phyloP scores from a whole-genome alignment of 768 basidiomycete species.

The Tylopilus sp. region DNA sequence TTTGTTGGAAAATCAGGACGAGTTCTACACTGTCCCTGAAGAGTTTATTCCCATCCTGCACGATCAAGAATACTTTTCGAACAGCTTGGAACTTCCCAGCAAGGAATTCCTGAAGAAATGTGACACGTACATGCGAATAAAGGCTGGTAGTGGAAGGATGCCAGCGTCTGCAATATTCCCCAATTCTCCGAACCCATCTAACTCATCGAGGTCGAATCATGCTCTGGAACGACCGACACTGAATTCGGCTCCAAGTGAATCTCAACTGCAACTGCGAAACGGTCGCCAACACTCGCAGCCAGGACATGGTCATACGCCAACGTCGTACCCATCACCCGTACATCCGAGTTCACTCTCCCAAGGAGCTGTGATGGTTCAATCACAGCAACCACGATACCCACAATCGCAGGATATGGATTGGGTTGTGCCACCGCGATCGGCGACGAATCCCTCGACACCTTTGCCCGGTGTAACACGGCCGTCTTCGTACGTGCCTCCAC shows the following conservation, averaged over 20 bases:
- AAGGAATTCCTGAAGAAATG: slow-evolving; percentile 97
- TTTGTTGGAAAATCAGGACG: slow-evolving; percentile 90
- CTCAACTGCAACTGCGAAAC: slow-evolving; percentile 35
- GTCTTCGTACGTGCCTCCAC: slow-evolving; percentile 46
- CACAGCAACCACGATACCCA: slow-evolving; percentile 37
- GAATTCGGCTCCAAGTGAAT: slow-evolving; percentile 37
- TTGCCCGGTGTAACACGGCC: slow-evolving; percentile 46
- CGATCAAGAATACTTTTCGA: slow-evolving; percentile 90
- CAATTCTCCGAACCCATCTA: slow-evolving; percentile 24
- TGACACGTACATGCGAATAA: slow-evolving; percentile 82
- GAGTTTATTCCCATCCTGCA: slow-evolving; percentile 84
- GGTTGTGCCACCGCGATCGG: slow-evolving; percentile 37
- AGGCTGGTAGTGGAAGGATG: slow-evolving; percentile 55
- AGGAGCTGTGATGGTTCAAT: slow-evolving; percentile 41
- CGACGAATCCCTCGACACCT: slow-evolving; percentile 30
- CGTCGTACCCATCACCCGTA: slow-evolving; percentile 42
- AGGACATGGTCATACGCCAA: slow-evolving; percentile 38
- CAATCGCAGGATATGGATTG: slow-evolving; percentile 45
- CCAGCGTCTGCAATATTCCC: slow-evolving; percentile 32
- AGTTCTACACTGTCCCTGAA: slow-evolving; percentile 90
- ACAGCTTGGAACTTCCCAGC: slow-evolving; percentile 82
- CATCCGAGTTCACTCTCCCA: slow-evolving; percentile 47
- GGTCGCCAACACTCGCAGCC: slow-evolving; percentile 40
- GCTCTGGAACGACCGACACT: slow-evolving; percentile 46
- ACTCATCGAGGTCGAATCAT: slow-evolving; percentile 29